Base-by-base conservation (phyloP, 2,329 filamentous ascomycete genomes). In the Daldinia sp. region DNA sequence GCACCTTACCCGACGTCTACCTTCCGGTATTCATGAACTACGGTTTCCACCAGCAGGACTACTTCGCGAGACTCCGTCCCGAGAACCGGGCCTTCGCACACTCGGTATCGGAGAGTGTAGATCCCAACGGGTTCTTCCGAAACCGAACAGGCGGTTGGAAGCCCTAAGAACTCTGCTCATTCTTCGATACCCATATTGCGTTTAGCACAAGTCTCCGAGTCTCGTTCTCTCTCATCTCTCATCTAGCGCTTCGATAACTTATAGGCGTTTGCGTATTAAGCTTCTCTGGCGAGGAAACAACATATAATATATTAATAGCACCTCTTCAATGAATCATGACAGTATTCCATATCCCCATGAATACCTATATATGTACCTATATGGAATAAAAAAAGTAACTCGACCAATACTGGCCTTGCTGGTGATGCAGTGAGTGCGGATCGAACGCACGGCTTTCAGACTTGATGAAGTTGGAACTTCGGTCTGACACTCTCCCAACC, bases 1-100 rank as follows among this genome's bases (percentile, higher is more conserved):
- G 77, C 3, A 72, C 66, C 13, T 49, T 80, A 43, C 70, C 74
- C 1, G 63, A 76, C 19, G 70, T 73, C 4, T 79, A 78, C 55
- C 70, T 77, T 25, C 80, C 79, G 4, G 66, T 81, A 4, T 81
- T 80, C 56, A 78, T 79, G 76, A 82, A 81, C 64, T 79, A 81
- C 39, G 78, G 72, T 1, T 80, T 77, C 59, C 76, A 73, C 37
- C 61, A 74, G 17, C 75, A 80, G 61, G 79, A 81, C 49, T 80
- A 80, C 63, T 81, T 76, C 63, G 75, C 73, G 0, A 68, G 79
- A 32, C 57, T 82, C 59, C 76, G 72, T 57, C 72, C 76, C 0
- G 75, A 73, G 66, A 77, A 67, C 54, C 63, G 73, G 41, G 66
- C 69, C 32, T 70, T 80, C 39, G 79, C 77, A 1, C 67, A 70